Base-by-base conservation (phyloP, 176 grass and related monocot genomes). In the Sorghum bicolor region DNA sequence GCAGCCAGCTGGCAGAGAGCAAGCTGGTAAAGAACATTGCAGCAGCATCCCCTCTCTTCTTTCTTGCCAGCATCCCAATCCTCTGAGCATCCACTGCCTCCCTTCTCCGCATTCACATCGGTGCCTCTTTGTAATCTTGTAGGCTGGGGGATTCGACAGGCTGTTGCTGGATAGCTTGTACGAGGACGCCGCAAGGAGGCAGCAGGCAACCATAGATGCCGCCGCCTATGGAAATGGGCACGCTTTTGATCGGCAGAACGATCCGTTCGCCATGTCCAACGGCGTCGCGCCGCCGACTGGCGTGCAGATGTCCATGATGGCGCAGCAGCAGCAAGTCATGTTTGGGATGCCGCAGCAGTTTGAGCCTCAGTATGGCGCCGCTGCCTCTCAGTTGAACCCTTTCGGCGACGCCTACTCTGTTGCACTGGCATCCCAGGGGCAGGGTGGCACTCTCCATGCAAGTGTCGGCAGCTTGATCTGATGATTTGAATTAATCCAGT, bases 81-180 rank as follows among this genome's bases (percentile, higher is more conserved):
- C 14, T 41, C 2, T 75, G 22, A 20, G 8, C 39, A 64, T 55
- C 34, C 3, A 17, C 0, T 8, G 22, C 9, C 36, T 40, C 8
- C 53, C 7, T 58, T 10, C 20, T 1, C 8, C 2, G 8, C 40
- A 63, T 48, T 14, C 38, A 50, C 22, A 22, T 5, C 47, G 3
- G 2, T 4, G 32, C 15, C 6, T 20, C 0, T 25, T 64, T 1
- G 9, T 6, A 50, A 50, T 53, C 4, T n/a, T 80, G 80, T 45
- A 97, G 94, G 86, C 88, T n/a, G 94, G 92, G 33, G 94, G 90
- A 7, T 92, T 97, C 75, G 90, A 94, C 78, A 89, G 83, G 79
- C 77, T 92, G 58, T 64, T 97, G 64, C 89, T 92, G 16, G 92
- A 92, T 22, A 94, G 94, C 65, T 22, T 94, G 72, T 91, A 92